Evolutionary conservation across 2,329 filamentous ascomycete species (phyloP), one percentile per base, ranked within the genome.

Genomic region (Verruconis gallopava): DNA sequence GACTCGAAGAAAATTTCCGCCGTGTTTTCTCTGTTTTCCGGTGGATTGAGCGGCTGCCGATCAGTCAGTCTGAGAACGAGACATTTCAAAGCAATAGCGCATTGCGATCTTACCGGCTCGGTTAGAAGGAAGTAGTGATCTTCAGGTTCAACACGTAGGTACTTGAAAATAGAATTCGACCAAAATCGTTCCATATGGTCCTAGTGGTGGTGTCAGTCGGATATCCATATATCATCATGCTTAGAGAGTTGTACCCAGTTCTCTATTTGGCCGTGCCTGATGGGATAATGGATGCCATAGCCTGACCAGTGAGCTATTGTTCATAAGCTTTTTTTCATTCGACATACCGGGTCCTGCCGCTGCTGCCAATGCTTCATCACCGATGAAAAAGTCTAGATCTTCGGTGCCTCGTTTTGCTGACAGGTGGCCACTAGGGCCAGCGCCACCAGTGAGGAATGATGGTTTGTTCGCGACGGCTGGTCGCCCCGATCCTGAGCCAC

Each of bases 131-230:
- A 98, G 69, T 94, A 88, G 65, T 98, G 91, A 60, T 98, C 91
- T 67, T 98, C 91, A 21, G 91, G 91, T 66, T 98, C 91, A 51
- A 98, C 91, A 54, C 91, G 79, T 41, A 98, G 75, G 59, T 98
- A 98, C 64, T 98, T 98, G 77, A 98, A 98, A 67, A 98, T 98
- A 49, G 91, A 98, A 69, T 96, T 96, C 51, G 93, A 96, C 91
- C 91, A 98, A 69, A 96, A 98, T 49, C 91, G 81, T 65, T 98
- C 91, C 91, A 98, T 98, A 56, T 95, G 85, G 65, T 98, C 91
- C 84, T 91, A 42, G 47, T 49, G 45, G 51, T 52, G 42, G 48
- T 48, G 38, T 45, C 14, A 44, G 28, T 28, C 14, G 17, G 21
- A 41, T n/a, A n/a, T n/a, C n/a, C n/a, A n/a, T n/a, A n/a, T n/a